Evolutionary conservation across 2,329 filamentous ascomycete species (phyloP), one percentile per base, ranked within the genome.

Genomic region (Aspergillus sp.): DNA sequence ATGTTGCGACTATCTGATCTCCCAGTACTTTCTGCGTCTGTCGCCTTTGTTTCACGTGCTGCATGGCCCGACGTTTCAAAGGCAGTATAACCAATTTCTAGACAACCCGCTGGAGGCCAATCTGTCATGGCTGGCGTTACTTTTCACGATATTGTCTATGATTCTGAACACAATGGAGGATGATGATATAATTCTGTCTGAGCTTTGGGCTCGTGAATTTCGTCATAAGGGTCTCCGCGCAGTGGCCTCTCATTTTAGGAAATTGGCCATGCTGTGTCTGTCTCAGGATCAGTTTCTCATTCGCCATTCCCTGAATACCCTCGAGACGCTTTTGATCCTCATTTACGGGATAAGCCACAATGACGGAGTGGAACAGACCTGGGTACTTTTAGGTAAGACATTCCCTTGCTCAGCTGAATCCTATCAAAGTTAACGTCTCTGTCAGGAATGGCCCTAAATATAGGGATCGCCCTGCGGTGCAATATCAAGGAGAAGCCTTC

Each of bases 241-340:
- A 36, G 36, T 60, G 14, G 55, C 63, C 10, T 51, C 50, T 9
- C 56, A 45, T 10, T 45, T 57, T 32, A 63, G 65, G 16, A 52
- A 53, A 11, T 61, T 65, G 12, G 64, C 71, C 0, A 69, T 74
- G 68, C 53, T 55, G 18, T 73, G 68, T 39, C 61, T 75, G 3
- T 61, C 65, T 22, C 63, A 70, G 11, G 71, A 74, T 51, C 58
- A 71, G 2, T 73, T 72, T 24, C 53, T 74, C 1, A 67, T 67
- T 49, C 64, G 63, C 9, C 69, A 75, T 49, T 67, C 64, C 16
- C 49, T 74, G 6, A 64, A 63, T 52, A 74, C 71, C 16, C 56
- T 75, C 0, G 69, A 74, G 50, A 63, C 71, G 1, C 50, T 75
- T 6, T 58, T 75, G 9, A 61, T 75, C 7, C 24, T 75, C 9